Percentiles rank a stretch among this genome's conserved stretches.
Evolutionary conservation across 108 stramenopile genomes (phyloP).

Genomic region (Stephanodiscus minutulus): DNA sequence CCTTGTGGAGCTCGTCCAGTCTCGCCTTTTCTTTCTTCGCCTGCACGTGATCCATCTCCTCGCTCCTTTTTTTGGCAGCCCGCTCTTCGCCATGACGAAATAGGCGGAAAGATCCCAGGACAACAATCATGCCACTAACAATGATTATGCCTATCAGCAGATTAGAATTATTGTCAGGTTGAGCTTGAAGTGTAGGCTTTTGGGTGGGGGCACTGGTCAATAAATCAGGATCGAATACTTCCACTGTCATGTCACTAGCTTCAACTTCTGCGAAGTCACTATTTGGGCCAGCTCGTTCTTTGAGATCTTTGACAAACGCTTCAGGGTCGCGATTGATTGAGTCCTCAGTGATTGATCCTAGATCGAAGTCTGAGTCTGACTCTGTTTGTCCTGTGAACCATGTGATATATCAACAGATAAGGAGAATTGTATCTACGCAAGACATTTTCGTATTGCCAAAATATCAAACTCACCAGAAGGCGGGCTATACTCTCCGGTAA

Average conservation of each 20-base stretch:
- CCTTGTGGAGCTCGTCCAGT: neutral
- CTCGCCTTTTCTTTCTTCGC: slow-evolving; percentile 1
- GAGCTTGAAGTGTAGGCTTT: slow-evolving; percentile 6
- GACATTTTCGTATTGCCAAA: neutral
- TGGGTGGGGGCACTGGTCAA: slow-evolving; percentile 19
- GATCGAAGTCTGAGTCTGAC: slow-evolving; percentile 6
- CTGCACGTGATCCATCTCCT: slow-evolving; percentile 3
- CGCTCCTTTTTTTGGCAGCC: slow-evolving; percentile 5
- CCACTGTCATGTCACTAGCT: slow-evolving; percentile 1
- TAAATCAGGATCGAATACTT: neutral
- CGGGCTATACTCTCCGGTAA: slow-evolving; percentile 32
- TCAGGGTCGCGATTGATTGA: slow-evolving; percentile 37
- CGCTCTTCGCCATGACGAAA: slow-evolving; percentile 17
- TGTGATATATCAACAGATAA: neutral
- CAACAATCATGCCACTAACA: slow-evolving; percentile 19
- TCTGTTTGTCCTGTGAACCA: neutral
- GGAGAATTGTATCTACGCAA: neutral
- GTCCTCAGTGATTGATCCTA: slow-evolving; percentile 28
- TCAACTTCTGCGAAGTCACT: slow-evolving; percentile 8
- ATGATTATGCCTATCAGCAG: slow-evolving; percentile 21
- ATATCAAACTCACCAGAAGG: slow-evolving; percentile 11
- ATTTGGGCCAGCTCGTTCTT: slow-evolving; percentile 9
- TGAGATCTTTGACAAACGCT: slow-evolving; percentile 27
- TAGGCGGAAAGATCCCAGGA: slow-evolving; percentile 18
- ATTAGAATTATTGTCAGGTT: slow-evolving; percentile 1